Conservation (phyloP, 2,329 filamentous ascomycete species). For the Cordyceps farinosa region DNA sequence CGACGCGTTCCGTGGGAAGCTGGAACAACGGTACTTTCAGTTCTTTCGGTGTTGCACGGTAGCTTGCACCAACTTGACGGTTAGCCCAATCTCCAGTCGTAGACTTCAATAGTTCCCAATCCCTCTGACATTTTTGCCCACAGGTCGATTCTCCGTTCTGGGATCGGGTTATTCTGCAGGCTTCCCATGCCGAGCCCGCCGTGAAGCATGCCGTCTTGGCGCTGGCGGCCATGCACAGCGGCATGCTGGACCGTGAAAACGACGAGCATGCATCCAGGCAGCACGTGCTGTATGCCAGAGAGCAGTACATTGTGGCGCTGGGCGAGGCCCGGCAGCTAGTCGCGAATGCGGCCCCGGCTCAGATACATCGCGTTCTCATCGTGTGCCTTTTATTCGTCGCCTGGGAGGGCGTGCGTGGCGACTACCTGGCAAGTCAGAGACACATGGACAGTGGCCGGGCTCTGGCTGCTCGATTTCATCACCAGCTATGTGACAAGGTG, state of each 20-base stretch:
- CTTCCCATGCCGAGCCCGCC: conserved; percentile 8
- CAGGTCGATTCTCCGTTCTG: conserved; percentile 12
- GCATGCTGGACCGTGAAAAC: conserved; percentile 5
- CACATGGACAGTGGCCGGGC: conserved; percentile 6
- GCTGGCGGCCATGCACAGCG: conserved; percentile 4
- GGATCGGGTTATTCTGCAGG: conserved; percentile 2
- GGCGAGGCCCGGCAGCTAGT: background rate
- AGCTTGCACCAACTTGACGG: conserved; percentile 2
- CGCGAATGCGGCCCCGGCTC: background rate
- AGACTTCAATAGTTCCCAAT: too few species aligned
- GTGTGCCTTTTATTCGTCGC: conserved; percentile 4
- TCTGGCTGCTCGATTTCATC: background rate
- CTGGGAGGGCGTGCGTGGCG: conserved; percentile 11
- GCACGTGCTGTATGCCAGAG: conserved; percentile 3
- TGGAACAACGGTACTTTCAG: conserved; percentile 2
- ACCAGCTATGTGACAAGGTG: background rate
- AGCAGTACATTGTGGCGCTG: conserved; percentile 8
- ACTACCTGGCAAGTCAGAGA: background rate
- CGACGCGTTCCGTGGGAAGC: background rate
- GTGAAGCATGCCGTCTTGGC: conserved; percentile 5
- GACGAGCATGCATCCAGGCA: background rate
- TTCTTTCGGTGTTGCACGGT: conserved; percentile 10
- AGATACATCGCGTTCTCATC: conserved; percentile 7
- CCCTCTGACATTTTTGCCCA: background rate
- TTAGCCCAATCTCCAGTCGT: background rate